A percentile compares a stretch with the other conserved stretches of the same genome.
Evolutionary conservation across 352 stramenopile genomes (phyloP).

Genomic region (Globisporangium uncinulatum): DNA sequence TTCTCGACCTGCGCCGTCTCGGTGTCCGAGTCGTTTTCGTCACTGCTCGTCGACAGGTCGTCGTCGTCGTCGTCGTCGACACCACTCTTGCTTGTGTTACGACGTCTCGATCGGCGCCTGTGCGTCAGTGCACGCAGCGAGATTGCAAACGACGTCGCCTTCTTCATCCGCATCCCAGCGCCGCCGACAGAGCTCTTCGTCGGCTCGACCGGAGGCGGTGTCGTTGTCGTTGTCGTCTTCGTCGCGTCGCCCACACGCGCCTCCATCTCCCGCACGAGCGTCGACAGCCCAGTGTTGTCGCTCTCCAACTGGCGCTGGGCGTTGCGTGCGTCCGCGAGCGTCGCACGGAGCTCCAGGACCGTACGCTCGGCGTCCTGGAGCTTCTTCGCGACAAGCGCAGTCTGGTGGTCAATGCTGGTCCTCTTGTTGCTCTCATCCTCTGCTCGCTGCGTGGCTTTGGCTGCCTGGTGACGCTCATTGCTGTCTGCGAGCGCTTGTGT

Average conservation of each 20-base stretch:
- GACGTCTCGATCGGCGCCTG: not conserved
- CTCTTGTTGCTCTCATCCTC: too few species aligned
- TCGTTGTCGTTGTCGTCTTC: not conserved
- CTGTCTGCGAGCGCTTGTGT: constrained; percentile 22
- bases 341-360: constrained; percentile 21
- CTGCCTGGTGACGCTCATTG: too few species aligned
- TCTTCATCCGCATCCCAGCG: constrained; percentile 11
- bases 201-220: not conserved
- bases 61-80: constrained; percentile 16
- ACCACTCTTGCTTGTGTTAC: not conserved
- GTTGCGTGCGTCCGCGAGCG: constrained; percentile 15
- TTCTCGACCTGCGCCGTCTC: constrained; percentile 38
- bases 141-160: constrained; percentile 32
- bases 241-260: constrained; percentile 25
- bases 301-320: constrained; percentile 34
- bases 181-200: too few species aligned
- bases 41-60: constrained; percentile 47
- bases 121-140: constrained; percentile 24
- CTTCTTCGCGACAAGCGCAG: constrained; percentile 21
- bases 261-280: constrained; percentile 45
- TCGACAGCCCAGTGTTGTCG: constrained; percentile 49
- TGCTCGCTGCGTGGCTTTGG: too few species aligned
- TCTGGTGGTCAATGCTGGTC: constrained; percentile 22
- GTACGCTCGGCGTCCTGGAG: constrained; percentile 28
- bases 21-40: constrained; percentile 28